Evolutionary conservation across 768 basidiomycete genomes (phyloP).

Genomic region (Boletus reticulatus): DNA sequence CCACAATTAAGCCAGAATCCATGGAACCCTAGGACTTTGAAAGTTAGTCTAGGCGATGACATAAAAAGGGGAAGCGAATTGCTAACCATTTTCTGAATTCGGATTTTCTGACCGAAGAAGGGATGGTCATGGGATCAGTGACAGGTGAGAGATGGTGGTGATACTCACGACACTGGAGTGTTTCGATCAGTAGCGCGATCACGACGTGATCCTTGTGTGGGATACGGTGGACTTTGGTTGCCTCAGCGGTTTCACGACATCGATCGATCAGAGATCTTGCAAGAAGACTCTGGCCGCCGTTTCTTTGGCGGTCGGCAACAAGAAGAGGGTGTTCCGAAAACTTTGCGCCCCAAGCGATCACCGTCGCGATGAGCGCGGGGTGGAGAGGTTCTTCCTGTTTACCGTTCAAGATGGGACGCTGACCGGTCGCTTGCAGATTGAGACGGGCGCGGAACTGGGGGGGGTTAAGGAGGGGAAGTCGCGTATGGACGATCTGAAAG

Average conservation of each 20-base stretch:
- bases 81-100: conserved; percentile 64
- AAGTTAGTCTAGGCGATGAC: conserved; percentile 16
- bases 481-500: conserved; percentile 89
- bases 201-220: conserved; percentile 80
- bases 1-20: conserved; percentile 82
- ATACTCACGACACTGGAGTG: conserved; percentile 82
- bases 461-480: conserved; percentile 85
- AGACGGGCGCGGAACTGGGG: conserved; percentile 75
- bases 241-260: conserved; percentile 83
- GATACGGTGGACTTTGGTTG: conserved; percentile 80
- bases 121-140: conserved; percentile 4
- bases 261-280: conserved; percentile 77
- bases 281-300: conserved; percentile 69
- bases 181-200: conserved; percentile 77
- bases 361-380: conserved; percentile 78
- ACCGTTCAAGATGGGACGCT: conserved; percentile 18
- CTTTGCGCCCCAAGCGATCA: conserved; percentile 89
- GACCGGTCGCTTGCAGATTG: conserved; percentile 36
- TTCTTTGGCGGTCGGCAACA: conserved; percentile 70
- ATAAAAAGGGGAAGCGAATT: conserved; percentile 14
- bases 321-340: conserved; percentile 91
- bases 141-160: not conserved
- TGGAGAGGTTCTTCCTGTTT: conserved; percentile 49
- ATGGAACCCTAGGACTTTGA: conserved; percentile 59
- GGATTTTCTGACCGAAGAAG: conserved; percentile 55